These are phyloP conservation scores for Cichorium intybus DNA, from an alignment of 140 eudicot species.

Conservation along the genomic window DNA sequence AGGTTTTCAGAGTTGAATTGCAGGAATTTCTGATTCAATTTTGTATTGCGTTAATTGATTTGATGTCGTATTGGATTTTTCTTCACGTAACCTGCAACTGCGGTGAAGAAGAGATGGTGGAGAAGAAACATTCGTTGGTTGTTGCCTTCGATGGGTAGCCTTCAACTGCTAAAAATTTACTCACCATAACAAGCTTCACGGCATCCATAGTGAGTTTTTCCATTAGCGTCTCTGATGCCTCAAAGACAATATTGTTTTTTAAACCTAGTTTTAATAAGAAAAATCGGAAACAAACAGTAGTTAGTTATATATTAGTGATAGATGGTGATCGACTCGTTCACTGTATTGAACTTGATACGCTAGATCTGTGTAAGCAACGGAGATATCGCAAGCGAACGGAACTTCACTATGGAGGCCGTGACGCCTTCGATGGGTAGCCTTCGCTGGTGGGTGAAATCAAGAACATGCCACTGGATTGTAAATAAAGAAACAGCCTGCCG, in stretches of 20 bases:
- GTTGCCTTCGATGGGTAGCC: no score
- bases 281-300: background rate
- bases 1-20: conserved; percentile 5
- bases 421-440: no score
- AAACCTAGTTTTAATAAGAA: conserved; percentile 37
- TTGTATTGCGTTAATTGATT: background rate
- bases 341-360: background rate
- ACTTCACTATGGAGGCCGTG: no score
- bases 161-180: conserved; percentile 3
- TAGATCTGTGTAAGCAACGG: background rate
- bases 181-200: conserved; percentile 67
- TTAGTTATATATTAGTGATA: background rate
- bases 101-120: no score
- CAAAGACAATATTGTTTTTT: conserved; percentile 57
- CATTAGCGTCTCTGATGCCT: conserved; percentile 61
- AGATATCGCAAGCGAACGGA: background rate
- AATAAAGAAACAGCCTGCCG: no score
- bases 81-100: no score
- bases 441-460: no score
- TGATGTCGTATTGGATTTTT: no score
- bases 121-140: no score
- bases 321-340: background rate
- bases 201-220: conserved; percentile 84
- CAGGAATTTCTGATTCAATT: background rate
- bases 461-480: no score